Evolutionary conservation across 148 eudicot species (phyloP).

Genomic region (Pouteria glomerata): DNA sequence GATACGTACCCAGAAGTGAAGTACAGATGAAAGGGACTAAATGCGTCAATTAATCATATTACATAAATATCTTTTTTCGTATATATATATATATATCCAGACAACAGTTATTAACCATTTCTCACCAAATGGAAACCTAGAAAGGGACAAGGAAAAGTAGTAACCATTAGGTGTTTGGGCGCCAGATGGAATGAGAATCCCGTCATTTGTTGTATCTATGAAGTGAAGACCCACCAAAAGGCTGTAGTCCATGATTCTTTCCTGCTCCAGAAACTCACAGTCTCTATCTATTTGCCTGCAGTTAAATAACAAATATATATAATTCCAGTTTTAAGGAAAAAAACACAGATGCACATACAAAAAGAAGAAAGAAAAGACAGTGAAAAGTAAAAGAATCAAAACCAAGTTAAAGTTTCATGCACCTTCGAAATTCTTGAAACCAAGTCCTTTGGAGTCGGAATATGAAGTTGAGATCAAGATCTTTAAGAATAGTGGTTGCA

Average conservation of each 20-base stretch:
- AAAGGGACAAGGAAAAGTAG: neutral
- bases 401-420: neutral
- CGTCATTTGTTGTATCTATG: constrained; percentile 49
- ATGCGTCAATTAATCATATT: too few species aligned
- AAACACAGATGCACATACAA: too few species aligned
- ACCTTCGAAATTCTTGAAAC: constrained; percentile 97
- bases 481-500: constrained; percentile 85
- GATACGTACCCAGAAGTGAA: too few species aligned
- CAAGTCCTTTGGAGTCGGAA: constrained; percentile 78
- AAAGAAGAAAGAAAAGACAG: neutral
- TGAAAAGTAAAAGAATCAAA: neutral
- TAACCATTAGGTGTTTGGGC: constrained; percentile 46
- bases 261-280: constrained; percentile 87
- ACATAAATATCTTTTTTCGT: neutral
- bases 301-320: too few species aligned
- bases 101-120: neutral
- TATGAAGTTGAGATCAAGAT: constrained; percentile 88
- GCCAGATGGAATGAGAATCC: constrained; percentile 49
- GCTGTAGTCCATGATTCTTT: constrained; percentile 91
- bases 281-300: constrained; percentile 85
- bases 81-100: neutral
- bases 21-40: too few species aligned
- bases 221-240: constrained; percentile 82
- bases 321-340: too few species aligned
- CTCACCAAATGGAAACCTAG: neutral